phyloP scores from a whole-genome alignment of 192 early-diverging fungal genomes.

The Gonapodya prolifera region DNA sequence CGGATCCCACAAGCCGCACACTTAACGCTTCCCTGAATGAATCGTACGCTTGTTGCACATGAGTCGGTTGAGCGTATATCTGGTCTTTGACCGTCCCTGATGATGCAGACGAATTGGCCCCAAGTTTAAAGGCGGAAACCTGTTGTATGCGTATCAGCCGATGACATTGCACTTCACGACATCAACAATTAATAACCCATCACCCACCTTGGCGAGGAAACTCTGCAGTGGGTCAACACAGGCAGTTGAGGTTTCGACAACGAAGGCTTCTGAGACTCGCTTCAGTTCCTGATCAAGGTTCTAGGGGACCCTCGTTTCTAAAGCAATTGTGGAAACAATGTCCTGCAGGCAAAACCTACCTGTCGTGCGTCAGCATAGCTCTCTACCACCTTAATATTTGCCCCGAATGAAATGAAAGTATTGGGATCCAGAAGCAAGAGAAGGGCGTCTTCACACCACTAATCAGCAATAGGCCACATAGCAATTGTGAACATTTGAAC shows the following conservation, averaged over 20 bases:
- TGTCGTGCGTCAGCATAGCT: conserved; percentile 18
- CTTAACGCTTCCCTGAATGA: conserved; percentile 39
- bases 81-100: conserved; percentile 29
- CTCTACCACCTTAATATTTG: conserved; percentile 32
- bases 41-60: neutral
- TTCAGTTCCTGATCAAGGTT: conserved; percentile 59
- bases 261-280: conserved; percentile 62
- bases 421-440: conserved; percentile 26
- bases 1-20: conserved; percentile 32
- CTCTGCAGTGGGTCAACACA: conserved; percentile 46
- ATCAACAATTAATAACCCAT: neutral
- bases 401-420: conserved; percentile 20
- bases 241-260: conserved; percentile 47
- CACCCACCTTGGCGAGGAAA: conserved; percentile 54
- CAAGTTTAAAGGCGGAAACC: conserved; percentile 33
- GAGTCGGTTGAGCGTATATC: conserved; percentile 33
- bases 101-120: conserved; percentile 20
- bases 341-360: neutral
- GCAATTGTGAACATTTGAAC: neutral
- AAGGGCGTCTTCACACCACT: conserved; percentile 7
- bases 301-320: conserved; percentile 31
- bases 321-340: conserved; percentile 7
- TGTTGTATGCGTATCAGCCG: conserved; percentile 4
- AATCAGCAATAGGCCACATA: conserved; percentile 6
- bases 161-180: too few relatives aligned